phyloP scores from a whole-genome alignment of 768 basidiomycete species.

The Auriscalpium vulgare region DNA sequence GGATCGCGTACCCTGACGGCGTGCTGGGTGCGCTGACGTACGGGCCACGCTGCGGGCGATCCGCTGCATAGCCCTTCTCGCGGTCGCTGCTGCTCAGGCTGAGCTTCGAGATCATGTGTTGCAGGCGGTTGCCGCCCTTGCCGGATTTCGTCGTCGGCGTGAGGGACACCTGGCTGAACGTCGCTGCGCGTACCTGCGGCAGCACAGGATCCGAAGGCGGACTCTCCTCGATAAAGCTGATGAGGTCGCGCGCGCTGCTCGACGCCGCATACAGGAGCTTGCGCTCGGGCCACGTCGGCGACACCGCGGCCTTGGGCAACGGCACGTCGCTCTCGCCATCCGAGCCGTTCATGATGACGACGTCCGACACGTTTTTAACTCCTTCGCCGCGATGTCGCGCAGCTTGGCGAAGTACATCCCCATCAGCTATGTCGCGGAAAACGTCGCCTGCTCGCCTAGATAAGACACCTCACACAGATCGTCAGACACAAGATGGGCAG shows the following conservation, averaged over 20 bases:
- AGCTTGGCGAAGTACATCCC: slow-evolving; percentile 87
- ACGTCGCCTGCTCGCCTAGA: slow-evolving; percentile 69
- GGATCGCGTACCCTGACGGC: background rate
- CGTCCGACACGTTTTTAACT: slow-evolving; percentile 88
- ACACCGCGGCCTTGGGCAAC: background rate
- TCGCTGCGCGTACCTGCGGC: background rate
- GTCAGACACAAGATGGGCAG: slow-evolving; percentile 10
- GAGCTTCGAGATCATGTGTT: slow-evolving; percentile 78
- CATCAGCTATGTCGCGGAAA: slow-evolving; percentile 87
- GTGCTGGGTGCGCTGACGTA: slow-evolving; percentile 19
- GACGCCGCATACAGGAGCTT: slow-evolving; percentile 28
- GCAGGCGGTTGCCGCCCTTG: slow-evolving; percentile 48
- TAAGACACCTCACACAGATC: slow-evolving; percentile 63
- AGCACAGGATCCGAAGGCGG: slow-evolving; percentile 35
- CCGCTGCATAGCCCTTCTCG: slow-evolving; percentile 23
- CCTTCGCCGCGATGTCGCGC: slow-evolving; percentile 75
- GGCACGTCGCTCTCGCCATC: slow-evolving; percentile 44
- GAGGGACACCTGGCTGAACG: slow-evolving; percentile 9
- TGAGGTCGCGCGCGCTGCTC: slow-evolving; percentile 37
- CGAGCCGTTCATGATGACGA: slow-evolving; percentile 71
- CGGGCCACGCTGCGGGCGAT: slow-evolving; percentile 26
- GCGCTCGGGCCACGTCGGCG: slow-evolving; percentile 4
- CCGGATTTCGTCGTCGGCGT: slow-evolving; percentile 19
- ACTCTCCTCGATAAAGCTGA: slow-evolving; percentile 52
- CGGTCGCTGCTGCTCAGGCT: slow-evolving; percentile 28